Evolutionary conservation across 176 grass and related monocot species (phyloP), one percentile per base, ranked within the genome.

Genomic region (Oryza officinalis): DNA sequence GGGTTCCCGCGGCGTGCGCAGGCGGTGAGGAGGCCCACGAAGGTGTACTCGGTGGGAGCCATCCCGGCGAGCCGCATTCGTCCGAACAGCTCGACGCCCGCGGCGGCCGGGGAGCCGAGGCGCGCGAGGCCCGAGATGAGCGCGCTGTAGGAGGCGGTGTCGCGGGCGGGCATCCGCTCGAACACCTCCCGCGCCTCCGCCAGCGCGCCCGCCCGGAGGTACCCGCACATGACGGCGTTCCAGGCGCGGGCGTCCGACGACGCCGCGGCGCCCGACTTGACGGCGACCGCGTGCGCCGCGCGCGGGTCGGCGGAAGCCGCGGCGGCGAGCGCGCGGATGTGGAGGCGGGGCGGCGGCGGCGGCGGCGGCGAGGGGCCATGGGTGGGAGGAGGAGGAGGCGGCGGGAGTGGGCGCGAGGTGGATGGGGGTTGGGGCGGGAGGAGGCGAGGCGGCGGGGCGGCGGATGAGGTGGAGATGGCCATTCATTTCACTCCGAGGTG

Each of bases 71-170:
- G 64, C 63, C 89, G 78, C 92, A 94, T 94, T 18, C 78, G 68
- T 13, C 2, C 31, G 80, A 94, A 81, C 7, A 94, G 84, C 11
- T 27, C 73, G 0, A 23, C 81, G 3, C 84, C 77, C 6, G 47
- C 68, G 2, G 44, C 50, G 43, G 71, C 44, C 3, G 76, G 49
- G 37, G 81, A 75, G 27, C 81, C 73, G 28, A 82, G 66, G 26
- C 90, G 80, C 15, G 84, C 87, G 81, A 89, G 86, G 61, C 77
- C 89, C 6, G 87, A 94, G 64, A 94, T 85, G 70, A 94, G 81
- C 12, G 92, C 84, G 43, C 63, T 75, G 83, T 89, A 94, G 63
- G 92, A 89, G 38, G 84, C 80, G 13, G 85, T 73, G 78, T 91
- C 81, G 12, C 87, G 86, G 3, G 20, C 70, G 57, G 68, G 74